A percentile compares a stretch with the other conserved stretches of the same genome.
Conservation (phyloP, 108 stramenopile species). For the Nitzschia sp. region DNA sequence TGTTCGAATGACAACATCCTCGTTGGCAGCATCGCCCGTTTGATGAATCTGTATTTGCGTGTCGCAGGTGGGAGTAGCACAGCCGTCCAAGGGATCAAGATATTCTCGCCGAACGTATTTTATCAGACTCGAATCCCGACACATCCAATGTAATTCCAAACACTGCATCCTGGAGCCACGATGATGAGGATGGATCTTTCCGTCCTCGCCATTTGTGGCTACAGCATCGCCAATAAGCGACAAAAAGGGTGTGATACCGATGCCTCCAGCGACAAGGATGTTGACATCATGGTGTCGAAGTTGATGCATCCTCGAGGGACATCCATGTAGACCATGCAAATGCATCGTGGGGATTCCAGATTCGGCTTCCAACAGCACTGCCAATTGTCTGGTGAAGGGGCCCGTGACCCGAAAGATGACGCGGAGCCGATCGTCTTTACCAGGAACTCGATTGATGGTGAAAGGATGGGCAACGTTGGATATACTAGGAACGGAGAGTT, state of each 20-base stretch:
- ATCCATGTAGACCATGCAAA: conserved; percentile 52
- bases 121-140: conserved; percentile 53
- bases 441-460: conserved; percentile 41
- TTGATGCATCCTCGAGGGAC: conserved; percentile 24
- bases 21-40: conserved; percentile 1
- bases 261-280: conserved; percentile 55
- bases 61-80: background rate
- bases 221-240: conserved; percentile 27
- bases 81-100: conserved; percentile 21
- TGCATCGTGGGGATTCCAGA: conserved; percentile 16
- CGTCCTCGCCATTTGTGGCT: background rate
- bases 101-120: conserved; percentile 46
- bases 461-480: conserved; percentile 46
- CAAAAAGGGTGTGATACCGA: conserved; percentile 69
- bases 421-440: conserved; percentile 21
- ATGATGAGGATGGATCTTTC: background rate
- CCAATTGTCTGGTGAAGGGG: conserved; percentile 33
- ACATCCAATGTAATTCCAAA: conserved; percentile 60
- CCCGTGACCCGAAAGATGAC: conserved; percentile 51
- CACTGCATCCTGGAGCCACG: background rate
- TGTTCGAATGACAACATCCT: background rate
- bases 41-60: conserved; percentile 26
- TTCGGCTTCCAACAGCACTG: conserved; percentile 14
- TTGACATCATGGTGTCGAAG: conserved; percentile 44
- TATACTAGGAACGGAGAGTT: conserved; percentile 30